Conservation (phyloP, 371 early-diverging fungal genomes). For the Mortierella sp. region DNA sequence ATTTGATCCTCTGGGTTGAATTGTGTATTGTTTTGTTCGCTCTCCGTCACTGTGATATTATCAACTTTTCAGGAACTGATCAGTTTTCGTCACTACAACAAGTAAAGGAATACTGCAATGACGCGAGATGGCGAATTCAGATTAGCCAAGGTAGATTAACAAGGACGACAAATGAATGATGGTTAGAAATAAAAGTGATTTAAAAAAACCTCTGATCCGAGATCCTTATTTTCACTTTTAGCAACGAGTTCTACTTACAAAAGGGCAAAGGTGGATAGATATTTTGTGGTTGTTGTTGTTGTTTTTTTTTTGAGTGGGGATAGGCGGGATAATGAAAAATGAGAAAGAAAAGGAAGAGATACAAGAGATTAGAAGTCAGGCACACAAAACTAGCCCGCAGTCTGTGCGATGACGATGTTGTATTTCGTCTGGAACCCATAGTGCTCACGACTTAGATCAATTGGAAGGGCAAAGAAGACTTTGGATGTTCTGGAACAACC, state of each 20-base stretch:
- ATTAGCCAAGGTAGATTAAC: background rate
- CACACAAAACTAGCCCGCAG: background rate
- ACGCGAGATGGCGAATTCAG: conserved; percentile 2
- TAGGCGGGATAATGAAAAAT: too few relatives aligned
- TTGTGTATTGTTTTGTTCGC: background rate
- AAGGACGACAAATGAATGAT: background rate
- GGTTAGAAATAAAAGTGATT: too few relatives aligned
- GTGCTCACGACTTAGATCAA: too few relatives aligned
- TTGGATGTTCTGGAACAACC: too few relatives aligned
- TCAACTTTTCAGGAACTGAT: background rate
- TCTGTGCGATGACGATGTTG: background rate
- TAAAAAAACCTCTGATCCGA: too few relatives aligned
- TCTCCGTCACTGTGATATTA: background rate
- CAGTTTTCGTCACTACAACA: conserved; percentile 5
- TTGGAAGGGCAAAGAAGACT: too few relatives aligned
- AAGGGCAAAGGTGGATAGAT: too few relatives aligned
- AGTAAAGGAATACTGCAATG: background rate
- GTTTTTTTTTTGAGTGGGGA: too few relatives aligned
- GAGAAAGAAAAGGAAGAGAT: too few relatives aligned
- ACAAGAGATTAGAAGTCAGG: background rate
- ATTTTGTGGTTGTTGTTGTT: too few relatives aligned
- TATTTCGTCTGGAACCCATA: background rate
- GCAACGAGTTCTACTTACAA: too few relatives aligned
- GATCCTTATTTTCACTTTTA: too few relatives aligned
- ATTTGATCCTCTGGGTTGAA: background rate